Conservation (phyloP, 345 rosid genomes). For the Clausena lansium region DNA sequence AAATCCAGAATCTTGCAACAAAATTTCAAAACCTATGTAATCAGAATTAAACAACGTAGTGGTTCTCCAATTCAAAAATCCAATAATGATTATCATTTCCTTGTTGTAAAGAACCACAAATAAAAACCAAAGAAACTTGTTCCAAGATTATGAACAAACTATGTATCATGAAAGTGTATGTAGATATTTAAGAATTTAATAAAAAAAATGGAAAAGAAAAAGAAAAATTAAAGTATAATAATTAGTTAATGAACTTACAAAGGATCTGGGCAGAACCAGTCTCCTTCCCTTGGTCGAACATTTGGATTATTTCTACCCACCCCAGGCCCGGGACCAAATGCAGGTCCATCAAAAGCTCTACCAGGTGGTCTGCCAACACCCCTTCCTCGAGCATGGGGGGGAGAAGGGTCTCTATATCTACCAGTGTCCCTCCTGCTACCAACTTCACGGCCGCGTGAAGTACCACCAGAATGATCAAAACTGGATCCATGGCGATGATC, state of each 20-base stretch:
- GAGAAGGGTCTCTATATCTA: conserved; percentile 68
- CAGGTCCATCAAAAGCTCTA: conserved; percentile 70
- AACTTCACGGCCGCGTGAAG: conserved; percentile 48
- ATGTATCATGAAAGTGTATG: background rate
- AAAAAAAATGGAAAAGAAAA: background rate
- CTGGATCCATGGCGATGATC: conserved; percentile 58
- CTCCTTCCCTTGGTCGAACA: conserved; percentile 92
- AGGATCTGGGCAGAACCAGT: conserved; percentile 76
- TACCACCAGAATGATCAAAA: conserved; percentile 56
- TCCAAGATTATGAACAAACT: background rate
- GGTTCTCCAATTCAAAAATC: background rate
- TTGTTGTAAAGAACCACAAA: background rate
- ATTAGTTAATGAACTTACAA: conserved; percentile 40
- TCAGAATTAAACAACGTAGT: background rate
- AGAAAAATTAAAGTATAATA: background rate
- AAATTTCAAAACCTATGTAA: background rate
- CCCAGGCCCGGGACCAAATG: conserved; percentile 49
- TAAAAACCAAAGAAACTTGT: background rate
- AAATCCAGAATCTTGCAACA: background rate
- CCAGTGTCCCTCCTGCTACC: conserved; percentile 61
- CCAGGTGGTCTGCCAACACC: conserved; percentile 57
- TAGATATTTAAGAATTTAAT: background rate
- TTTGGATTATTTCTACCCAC: conserved; percentile 58
- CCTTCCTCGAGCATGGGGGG: conserved; percentile 61
- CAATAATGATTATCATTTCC: background rate